Base-by-base conservation (phyloP, 208 protist genomes). In the Trypanosoma rangeli region DNA sequence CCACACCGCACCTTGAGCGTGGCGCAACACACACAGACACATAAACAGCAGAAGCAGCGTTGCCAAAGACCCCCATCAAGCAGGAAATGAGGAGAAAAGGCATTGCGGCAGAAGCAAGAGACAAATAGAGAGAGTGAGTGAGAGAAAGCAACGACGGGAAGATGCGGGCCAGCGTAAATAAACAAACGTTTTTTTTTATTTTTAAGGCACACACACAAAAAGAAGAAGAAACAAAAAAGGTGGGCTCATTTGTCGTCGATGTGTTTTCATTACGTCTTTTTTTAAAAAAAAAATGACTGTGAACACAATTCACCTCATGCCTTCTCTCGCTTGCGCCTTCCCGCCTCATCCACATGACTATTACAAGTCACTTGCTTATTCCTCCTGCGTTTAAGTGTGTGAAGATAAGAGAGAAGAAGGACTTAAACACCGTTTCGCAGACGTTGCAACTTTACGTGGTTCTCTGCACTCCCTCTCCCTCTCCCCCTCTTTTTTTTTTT, bases 331-430 rank as follows among this genome's bases (percentile, higher is more conserved):
- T 10, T 42, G 4, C 10, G 37, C 37, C 10, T 10, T 18, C 12
- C 42, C 42, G 42, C 15, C 1, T 46, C 15, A 18, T 9, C 13
- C 42, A 46, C 8, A 46, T 46, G 8, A 46, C 42, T 16, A 9
- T 46, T 16, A 20, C 42, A 46, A 1, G 42, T 18, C 42, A 16
- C 42, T 1, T 46, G 5, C 15, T 46, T 9, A 46, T 46, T 46
- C 42, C 13, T 46, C 8, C 42, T 37, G 33, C 33, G 33, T 7
- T 37, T 2, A 37, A 37, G 42, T 46, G 42, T 16, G 42, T 46
- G 42, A 71, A 31, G 58, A 37, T 35, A 56, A 67, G n/a, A 39
- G 58, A n/a, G 68, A 37, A 55, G 33, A n/a, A 15, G 50, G 22
- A 31, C 8, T 28, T 56, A 29, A 15, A 66, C 18, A 52, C 16